phyloP scores from a whole-genome alignment of 306 rosid genomes.

The Acacia confusa region DNA sequence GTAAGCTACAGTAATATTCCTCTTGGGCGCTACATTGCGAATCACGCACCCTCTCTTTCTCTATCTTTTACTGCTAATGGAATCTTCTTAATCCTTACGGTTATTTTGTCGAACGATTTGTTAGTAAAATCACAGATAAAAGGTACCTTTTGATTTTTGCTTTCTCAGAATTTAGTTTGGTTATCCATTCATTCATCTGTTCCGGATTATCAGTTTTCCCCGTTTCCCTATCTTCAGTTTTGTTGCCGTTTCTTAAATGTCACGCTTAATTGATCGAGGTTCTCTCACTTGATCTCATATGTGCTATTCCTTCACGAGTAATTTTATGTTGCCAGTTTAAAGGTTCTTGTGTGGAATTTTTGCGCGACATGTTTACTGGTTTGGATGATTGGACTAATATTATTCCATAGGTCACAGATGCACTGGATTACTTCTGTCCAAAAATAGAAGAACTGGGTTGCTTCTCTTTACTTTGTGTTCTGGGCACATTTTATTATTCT shows the following conservation, averaged over 20 bases:
- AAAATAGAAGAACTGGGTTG: background rate
- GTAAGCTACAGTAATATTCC: background rate
- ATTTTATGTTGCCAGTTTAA: background rate
- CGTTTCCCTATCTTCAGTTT: background rate
- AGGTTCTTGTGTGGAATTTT: background rate
- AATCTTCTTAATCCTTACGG: background rate
- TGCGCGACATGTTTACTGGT: background rate
- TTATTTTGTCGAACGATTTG: background rate
- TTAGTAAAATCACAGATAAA: background rate
- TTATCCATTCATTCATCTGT: background rate
- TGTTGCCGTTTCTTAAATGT: too few species aligned
- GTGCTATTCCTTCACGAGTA: background rate
- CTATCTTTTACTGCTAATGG: background rate
- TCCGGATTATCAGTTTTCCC: background rate
- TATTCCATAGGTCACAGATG: background rate
- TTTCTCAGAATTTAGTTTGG: background rate
- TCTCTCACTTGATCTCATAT: background rate
- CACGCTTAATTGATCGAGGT: background rate
- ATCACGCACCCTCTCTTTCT: background rate
- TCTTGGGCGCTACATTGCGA: background rate
- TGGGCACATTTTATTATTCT: background rate
- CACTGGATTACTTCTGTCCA: background rate
- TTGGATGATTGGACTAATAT: background rate
- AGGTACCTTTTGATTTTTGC: background rate
- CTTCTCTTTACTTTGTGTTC: conserved; percentile 3